Conservation (phyloP, 345 rosid species). For the Erodium maritimum region DNA sequence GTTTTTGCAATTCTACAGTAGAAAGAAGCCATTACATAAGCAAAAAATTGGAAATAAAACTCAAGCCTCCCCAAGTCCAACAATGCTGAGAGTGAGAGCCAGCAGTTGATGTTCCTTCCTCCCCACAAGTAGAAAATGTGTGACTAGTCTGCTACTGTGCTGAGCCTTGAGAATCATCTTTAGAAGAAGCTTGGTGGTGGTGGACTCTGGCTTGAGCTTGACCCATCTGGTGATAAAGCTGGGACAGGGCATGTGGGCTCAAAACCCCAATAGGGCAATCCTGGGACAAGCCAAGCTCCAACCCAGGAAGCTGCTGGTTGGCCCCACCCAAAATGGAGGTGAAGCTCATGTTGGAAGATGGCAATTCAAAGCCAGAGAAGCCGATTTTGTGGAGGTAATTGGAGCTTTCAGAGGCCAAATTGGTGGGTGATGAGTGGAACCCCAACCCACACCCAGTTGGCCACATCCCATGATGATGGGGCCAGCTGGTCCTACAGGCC, state of each 20-base stretch:
- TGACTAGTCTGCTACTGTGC: constrained; percentile 42
- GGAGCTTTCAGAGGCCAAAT: constrained; percentile 38
- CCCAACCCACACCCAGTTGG: constrained; percentile 62
- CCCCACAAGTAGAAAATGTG: constrained; percentile 7
- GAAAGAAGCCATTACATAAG: constrained; percentile 20
- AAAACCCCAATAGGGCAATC: constrained; percentile 84
- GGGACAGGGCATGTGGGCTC: constrained; percentile 61
- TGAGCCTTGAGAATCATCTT: too few relatives aligned
- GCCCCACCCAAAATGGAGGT: constrained; percentile 51
- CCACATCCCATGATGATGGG: constrained; percentile 74
- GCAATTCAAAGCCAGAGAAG: constrained; percentile 70
- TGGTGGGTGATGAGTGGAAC: constrained; percentile 35
- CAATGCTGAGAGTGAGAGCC: too few relatives aligned
- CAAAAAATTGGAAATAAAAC: background rate
- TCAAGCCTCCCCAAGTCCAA: constrained; percentile 13
- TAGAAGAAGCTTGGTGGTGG: too few relatives aligned
- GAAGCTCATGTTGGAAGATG: constrained; percentile 51
- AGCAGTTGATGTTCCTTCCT: constrained; percentile 18
- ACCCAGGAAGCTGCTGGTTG: constrained; percentile 67
- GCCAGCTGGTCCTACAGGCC: constrained; percentile 55
- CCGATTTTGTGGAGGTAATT: constrained; percentile 52
- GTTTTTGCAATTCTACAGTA: constrained; percentile 43
- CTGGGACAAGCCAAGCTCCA: constrained; percentile 86
- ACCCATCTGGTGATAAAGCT: constrained; percentile 87
- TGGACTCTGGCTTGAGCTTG: constrained; percentile 48